Percentiles rank a stretch among this genome's conserved stretches.
Evolutionary conservation across 2,329 filamentous ascomycete genomes (phyloP).

Genomic region (Orbilia javanica): DNA sequence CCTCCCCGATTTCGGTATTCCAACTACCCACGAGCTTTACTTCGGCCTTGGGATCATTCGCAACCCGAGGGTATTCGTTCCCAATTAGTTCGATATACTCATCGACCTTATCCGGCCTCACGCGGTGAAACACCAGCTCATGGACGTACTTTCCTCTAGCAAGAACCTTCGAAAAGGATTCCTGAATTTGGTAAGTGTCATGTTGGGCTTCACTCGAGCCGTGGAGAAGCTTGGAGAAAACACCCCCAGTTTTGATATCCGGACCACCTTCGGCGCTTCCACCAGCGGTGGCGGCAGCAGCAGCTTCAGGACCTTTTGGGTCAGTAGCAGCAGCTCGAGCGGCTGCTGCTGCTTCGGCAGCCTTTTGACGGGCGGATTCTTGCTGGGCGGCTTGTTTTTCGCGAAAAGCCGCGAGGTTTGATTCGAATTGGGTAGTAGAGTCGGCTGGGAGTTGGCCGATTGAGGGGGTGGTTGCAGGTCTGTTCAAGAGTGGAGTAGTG

Average conservation of each 20-base stretch:
- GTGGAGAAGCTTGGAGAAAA: conserved; percentile 88
- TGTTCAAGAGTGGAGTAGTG: conserved; percentile 50
- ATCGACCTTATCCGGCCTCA: conserved; percentile 94
- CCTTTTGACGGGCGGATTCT: conserved; percentile 76
- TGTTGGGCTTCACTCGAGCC: conserved; percentile 95
- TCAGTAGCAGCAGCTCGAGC: conserved; percentile 63
- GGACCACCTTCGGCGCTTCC: conserved; percentile 65
- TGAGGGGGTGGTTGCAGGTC: conserved; percentile 78
- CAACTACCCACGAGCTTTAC: conserved; percentile 97
- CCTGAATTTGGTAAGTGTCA: conserved; percentile 94
- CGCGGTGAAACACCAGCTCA: conserved; percentile 95
- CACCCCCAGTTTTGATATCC: conserved; percentile 65
- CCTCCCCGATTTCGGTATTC: conserved; percentile 97
- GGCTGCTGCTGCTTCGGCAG: conserved; percentile 74
- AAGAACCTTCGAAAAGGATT: conserved; percentile 93
- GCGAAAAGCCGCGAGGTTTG: conserved; percentile 87
- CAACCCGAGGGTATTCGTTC: conserved; percentile 91
- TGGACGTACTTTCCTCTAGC: conserved; percentile 98
- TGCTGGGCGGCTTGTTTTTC: conserved; percentile 76
- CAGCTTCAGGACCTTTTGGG: conserved; percentile 61
- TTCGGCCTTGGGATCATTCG: conserved; percentile 85
- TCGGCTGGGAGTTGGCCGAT: conserved; percentile 85
- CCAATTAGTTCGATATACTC: conserved; percentile 93
- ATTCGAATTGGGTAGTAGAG: conserved; percentile 80
- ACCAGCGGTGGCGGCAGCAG: conserved; percentile 63